Base-by-base conservation (phyloP, 768 basidiomycete species). In the Suillus lakei region DNA sequence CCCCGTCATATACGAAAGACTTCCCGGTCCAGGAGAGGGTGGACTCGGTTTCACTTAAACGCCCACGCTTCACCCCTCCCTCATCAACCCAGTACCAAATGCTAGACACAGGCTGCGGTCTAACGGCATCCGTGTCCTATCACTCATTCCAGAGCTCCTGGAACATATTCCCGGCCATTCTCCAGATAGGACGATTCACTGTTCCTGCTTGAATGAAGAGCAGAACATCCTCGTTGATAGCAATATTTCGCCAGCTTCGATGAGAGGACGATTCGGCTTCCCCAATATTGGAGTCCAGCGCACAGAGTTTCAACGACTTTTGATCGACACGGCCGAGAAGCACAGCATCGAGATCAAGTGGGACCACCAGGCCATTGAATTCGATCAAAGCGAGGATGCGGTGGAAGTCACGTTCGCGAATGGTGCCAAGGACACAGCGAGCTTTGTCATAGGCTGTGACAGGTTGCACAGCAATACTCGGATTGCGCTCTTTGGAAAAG, bases 401-500 rank as follows among this genome's bases (percentile, higher is more conserved):
- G 82, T 80, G 0, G 65, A 66, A 5, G 81, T 79, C 10, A 68
- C 50, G 6, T 79, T 83, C 64, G 72, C 69, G 43, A 79, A 79
- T 56, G 83, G 81, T 10, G 66, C 67, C 23, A 71, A 63, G 50
- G 80, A 78, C 50, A 75, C 67, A 0, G 81, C 76, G 7, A 77
- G 75, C 63, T 77, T 84, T 60, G 75, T 82, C 7, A 73, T 83
- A 12, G 83, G 82, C 18, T 81, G 80, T 68, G 83, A 84, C 63
- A 82, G 83, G 10, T 70, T 84, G 63, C 82, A 83, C 65, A 80
- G 80, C 67, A 74, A 71, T 60, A 81, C 81, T 7, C 74, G 82
- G 2, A 68, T 65, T 23, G 67, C 73, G 15, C 69, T 83, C n/a
- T 81, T 82, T 61, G 82, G 82, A 2, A 66, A 74, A 50, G 76